These are phyloP conservation scores for Exophiala dermatitidis DNA, from an alignment of 2,329 filamentous ascomycete species.

Conservation along the genomic window DNA sequence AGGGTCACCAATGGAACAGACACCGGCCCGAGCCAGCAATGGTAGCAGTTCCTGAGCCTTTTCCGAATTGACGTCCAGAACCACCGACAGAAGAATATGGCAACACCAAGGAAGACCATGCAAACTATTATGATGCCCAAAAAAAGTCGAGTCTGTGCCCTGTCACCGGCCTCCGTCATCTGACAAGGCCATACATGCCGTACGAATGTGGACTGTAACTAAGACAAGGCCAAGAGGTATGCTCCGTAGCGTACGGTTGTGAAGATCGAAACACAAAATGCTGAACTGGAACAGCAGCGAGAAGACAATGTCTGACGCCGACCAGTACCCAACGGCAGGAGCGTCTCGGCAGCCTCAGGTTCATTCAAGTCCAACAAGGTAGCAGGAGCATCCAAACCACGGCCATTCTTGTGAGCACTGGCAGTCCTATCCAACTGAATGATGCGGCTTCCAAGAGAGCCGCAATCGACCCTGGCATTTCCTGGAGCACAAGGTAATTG, in stretches of 20 bases:
- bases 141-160: neutral
- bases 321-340: neutral
- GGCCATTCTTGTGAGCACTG: neutral
- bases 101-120: conserved; percentile 3
- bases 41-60: neutral
- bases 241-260: neutral
- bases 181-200: conserved; percentile 10
- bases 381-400: conserved; percentile 30
- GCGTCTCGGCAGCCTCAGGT: conserved; percentile 6
- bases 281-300: neutral
- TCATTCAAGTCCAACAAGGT: conserved; percentile 32
- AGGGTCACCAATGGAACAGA: neutral
- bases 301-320: neutral
- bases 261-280: neutral
- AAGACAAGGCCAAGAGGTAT: conserved; percentile 5
- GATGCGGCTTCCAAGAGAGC: neutral
- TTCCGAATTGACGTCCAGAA: neutral
- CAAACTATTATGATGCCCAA: neutral
- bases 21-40: neutral
- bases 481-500: neutral
- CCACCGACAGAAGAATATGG: neutral
- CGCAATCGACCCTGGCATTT: neutral
- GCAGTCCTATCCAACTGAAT: neutral
- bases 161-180: neutral
- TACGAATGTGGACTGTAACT: conserved; percentile 5